Percentiles rank a stretch among this genome's conserved stretches.
Evolutionary conservation across 1,284 basidiomycete species (phyloP).

Genomic region (Apiotrichum brassicae): DNA sequence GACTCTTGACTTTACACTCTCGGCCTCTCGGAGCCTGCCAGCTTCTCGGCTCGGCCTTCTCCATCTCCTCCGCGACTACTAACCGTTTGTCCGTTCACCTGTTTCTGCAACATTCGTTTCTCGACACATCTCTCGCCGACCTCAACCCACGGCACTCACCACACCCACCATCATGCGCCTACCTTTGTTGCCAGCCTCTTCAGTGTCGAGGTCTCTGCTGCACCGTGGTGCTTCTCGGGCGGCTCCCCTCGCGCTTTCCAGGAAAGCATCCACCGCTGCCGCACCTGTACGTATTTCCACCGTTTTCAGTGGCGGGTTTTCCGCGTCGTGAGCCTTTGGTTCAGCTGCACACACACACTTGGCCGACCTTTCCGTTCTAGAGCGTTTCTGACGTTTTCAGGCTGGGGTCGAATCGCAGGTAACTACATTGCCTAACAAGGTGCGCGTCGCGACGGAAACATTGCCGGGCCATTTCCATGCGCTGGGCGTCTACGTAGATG

Average conservation of each 20-base stretch:
- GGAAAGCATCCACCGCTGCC: conserved; percentile 6
- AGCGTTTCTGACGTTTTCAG: too few relatives aligned
- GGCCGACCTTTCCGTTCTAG: too few relatives aligned
- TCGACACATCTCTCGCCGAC: not conserved
- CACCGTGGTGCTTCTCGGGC: not conserved
- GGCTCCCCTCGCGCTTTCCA: not conserved
- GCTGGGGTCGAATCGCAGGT: conserved; percentile 40
- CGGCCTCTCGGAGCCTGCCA: too few relatives aligned
- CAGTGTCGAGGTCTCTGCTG: conserved; percentile 6
- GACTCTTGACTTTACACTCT: too few relatives aligned
- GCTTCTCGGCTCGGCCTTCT: not conserved
- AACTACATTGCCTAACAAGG: conserved; percentile 84
- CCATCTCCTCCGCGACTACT: not conserved
- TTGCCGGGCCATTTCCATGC: conserved; percentile 93
- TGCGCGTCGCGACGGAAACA: conserved; percentile 84
- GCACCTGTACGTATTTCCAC: not conserved
- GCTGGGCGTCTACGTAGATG: conserved; percentile 87
- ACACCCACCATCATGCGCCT: conserved; percentile 7
- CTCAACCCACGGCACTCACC: not conserved
- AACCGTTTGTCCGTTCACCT: not conserved
- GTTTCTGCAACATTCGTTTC: not conserved
- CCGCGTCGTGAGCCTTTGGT: too few relatives aligned
- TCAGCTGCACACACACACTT: too few relatives aligned
- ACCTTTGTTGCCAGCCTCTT: conserved; percentile 9
- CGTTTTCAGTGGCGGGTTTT: not conserved